These are phyloP conservation scores for Melampsora medusae DNA, from an alignment of 1,284 basidiomycete species.

Conservation along the genomic window DNA sequence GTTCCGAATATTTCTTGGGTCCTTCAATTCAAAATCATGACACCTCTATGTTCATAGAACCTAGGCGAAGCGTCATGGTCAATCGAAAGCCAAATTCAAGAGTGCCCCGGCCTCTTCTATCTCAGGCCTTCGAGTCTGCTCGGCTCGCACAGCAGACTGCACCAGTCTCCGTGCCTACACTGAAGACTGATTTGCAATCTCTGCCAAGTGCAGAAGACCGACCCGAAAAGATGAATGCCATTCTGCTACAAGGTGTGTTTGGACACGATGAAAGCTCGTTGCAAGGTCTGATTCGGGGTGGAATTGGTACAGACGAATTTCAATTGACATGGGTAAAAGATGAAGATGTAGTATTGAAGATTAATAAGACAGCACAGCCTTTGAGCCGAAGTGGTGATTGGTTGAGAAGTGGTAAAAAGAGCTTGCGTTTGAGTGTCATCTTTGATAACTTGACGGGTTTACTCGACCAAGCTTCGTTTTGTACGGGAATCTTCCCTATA, in stretches of 20 bases:
- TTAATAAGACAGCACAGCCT: constrained; percentile 9
- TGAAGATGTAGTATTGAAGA: constrained; percentile 21
- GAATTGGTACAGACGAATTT: background rate
- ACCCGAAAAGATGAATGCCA: background rate
- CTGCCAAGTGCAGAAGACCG: constrained; percentile 7
- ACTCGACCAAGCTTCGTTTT: background rate
- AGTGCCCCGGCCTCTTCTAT: background rate
- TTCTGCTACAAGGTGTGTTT: constrained; percentile 28
- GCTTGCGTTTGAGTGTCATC: background rate
- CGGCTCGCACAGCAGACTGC: background rate
- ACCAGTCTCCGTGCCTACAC: background rate
- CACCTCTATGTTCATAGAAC: background rate
- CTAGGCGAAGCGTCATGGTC: background rate
- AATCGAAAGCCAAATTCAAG: background rate
- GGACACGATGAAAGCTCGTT: constrained; percentile 32
- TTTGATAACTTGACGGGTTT: background rate
- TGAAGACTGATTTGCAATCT: background rate
- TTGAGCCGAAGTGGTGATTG: constrained; percentile 6
- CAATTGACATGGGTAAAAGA: constrained; percentile 9
- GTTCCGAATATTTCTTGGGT: background rate
- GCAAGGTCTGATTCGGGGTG: background rate
- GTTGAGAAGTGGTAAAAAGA: background rate
- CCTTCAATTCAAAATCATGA: background rate
- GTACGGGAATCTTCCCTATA: constrained; percentile 8
- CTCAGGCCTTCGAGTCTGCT: background rate